A percentile compares a stretch with the other conserved stretches of the same genome.
phyloP scores from a whole-genome alignment of 169 alveolate species.

The Eimeria tenella region DNA sequence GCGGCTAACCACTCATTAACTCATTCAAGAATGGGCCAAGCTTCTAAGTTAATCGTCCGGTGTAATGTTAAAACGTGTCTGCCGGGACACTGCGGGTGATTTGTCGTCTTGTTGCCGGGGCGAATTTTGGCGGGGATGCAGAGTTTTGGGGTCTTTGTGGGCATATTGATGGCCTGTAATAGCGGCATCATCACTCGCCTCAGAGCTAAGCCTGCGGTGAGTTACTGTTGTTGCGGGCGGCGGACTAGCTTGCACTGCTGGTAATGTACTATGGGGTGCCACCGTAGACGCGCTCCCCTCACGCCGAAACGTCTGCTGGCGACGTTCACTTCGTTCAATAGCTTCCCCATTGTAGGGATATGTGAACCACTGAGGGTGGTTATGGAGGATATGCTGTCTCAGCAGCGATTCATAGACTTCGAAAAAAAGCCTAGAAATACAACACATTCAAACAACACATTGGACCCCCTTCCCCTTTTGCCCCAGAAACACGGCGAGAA shows the following conservation, averaged over 20 bases:
- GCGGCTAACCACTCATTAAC: background rate
- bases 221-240: conserved; percentile 5
- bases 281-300: conserved; percentile 17
- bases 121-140: conserved; percentile 1
- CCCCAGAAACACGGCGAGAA: too few species aligned
- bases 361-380: conserved; percentile 76
- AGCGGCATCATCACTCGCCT: conserved; percentile 70
- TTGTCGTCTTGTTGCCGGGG: conserved; percentile 36
- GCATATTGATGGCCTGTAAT: background rate
- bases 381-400: conserved; percentile 64
- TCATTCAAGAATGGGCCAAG: background rate
- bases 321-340: conserved; percentile 69
- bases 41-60: conserved; percentile 4
- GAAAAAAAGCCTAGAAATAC: conserved; percentile 65
- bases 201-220: conserved; percentile 69
- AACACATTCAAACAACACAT: background rate
- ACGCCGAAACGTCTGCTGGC: conserved; percentile 55
- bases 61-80: conserved; percentile 61
- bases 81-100: conserved; percentile 63
- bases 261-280: conserved; percentile 1
- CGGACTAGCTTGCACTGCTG: conserved; percentile 15
- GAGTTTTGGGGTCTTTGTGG: conserved; percentile 7
- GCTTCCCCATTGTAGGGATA: conserved; percentile 76
- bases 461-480: too few species aligned
- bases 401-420: conserved; percentile 73